Percentiles rank a stretch among this genome's conserved stretches.
Evolutionary conservation across 78 protist species (phyloP).

Genomic region (Chrysochromulina tobinii): DNA sequence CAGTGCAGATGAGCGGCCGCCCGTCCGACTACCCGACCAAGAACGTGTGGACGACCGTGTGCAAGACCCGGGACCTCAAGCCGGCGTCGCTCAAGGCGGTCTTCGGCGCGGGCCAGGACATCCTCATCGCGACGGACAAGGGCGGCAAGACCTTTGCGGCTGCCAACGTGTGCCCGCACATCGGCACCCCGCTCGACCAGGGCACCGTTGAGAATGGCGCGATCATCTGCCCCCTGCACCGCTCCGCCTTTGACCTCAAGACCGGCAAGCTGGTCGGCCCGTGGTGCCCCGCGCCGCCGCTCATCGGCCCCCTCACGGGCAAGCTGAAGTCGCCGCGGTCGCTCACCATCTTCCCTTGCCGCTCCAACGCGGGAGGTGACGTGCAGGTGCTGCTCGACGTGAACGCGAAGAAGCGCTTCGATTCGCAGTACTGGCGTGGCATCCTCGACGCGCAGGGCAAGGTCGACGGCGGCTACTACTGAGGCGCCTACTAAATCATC

Average conservation of each 20-base stretch:
- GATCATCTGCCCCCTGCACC: not conserved
- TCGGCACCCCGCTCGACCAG: not conserved
- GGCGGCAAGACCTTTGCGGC: not conserved
- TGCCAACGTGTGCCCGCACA: constrained; percentile 4
- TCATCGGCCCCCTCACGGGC: constrained; percentile 6
- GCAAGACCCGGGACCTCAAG: not conserved
- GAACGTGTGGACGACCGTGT: not conserved
- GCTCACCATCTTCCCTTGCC: not conserved
- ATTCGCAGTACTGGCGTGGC: constrained; percentile 38
- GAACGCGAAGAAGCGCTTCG: constrained; percentile 35
- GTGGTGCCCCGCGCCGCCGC: constrained; percentile 31
- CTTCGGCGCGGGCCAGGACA: not conserved
- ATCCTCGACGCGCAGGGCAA: constrained; percentile 56
- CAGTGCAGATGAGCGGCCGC: too few species aligned
- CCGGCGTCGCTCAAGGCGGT: not conserved
- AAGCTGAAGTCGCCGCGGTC: not conserved
- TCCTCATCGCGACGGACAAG: not conserved
- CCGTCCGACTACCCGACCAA: not conserved
- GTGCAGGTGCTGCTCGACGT: constrained; percentile 38
- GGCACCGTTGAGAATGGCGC: not conserved
- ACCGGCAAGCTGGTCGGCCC: constrained; percentile 1
- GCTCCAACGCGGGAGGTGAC: constrained; percentile 7
- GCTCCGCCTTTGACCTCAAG: not conserved
- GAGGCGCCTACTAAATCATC: too few species aligned
- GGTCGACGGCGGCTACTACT: constrained; percentile 54